Conservation (phyloP, 169 alveolate species). For the Eimeria zaria region DNA sequence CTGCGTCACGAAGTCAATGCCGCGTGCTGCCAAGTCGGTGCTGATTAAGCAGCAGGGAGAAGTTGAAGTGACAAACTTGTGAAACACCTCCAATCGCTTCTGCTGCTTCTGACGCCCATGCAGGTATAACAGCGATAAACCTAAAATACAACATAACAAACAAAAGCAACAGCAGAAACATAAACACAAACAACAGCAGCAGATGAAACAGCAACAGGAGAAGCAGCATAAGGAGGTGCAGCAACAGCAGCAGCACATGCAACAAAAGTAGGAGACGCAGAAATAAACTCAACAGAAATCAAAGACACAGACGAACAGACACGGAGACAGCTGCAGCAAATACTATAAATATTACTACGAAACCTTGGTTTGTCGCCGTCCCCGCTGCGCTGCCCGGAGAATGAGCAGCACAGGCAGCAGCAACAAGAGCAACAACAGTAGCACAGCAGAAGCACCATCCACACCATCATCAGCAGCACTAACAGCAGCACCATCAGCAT, state of each 20-base stretch:
- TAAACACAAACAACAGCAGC: not conserved
- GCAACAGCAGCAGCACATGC: too few species aligned
- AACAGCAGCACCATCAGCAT: too few species aligned
- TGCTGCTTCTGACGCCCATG: constrained; percentile 98
- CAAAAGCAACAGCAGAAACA: not conserved
- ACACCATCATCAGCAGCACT: too few species aligned
- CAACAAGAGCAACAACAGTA: not conserved
- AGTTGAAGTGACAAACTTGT: constrained; percentile 96
- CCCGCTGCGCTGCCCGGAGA: too few species aligned
- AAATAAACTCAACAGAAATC: not conserved
- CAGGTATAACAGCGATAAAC: constrained; percentile 90
- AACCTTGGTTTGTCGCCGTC: too few species aligned
- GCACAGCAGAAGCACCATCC: not conserved
- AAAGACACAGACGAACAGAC: not conserved
- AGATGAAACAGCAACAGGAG: too few species aligned
- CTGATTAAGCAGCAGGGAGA: constrained; percentile 91
- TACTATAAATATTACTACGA: too few species aligned
- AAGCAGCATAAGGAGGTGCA: too few species aligned
- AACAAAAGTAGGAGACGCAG: not conserved
- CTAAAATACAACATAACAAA: constrained; percentile 25
- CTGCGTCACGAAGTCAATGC: constrained; percentile 96
- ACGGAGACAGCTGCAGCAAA: not conserved
- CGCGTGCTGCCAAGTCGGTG: constrained; percentile 98
- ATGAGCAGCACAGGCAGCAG: not conserved
- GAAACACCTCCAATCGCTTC: constrained; percentile 97